Percentiles rank a stretch among this genome's conserved stretches.
These are phyloP conservation scores for Sugiyamaella floridensis DNA, from an alignment of 805 yeast species.

Conservation along the genomic window DNA sequence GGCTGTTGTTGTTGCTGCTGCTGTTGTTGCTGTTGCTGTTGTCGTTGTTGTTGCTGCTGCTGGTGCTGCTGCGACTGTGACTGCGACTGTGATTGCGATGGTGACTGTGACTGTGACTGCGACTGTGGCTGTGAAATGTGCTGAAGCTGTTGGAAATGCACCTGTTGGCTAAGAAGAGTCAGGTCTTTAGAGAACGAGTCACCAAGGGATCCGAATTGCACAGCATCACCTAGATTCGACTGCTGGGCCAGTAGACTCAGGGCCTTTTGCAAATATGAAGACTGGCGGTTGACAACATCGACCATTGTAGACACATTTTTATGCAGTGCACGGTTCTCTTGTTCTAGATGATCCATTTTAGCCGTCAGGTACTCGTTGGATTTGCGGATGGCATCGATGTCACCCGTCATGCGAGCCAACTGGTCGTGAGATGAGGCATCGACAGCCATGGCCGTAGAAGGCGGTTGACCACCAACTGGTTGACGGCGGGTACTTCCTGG, in stretches of 20 bases:
- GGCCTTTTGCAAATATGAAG: slow-evolving; percentile 4
- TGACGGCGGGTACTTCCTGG: slow-evolving; percentile 29
- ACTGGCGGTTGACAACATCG: not conserved
- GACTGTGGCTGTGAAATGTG: not conserved
- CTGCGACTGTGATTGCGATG: not conserved
- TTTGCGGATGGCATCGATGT: slow-evolving; percentile 1
- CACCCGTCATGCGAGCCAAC: not conserved
- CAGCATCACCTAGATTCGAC: not conserved
- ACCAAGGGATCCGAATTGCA: not conserved
- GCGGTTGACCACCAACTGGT: not conserved
- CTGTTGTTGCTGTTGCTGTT: slow-evolving; percentile 1
- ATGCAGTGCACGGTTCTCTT: not conserved
- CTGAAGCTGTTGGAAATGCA: not conserved
- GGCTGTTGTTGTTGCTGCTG: slow-evolving; percentile 13
- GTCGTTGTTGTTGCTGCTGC: not conserved
- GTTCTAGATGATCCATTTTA: slow-evolving; percentile 7
- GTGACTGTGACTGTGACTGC: not conserved
- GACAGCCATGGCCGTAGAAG: not conserved
- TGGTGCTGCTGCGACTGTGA: not conserved
- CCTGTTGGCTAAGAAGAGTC: not conserved
- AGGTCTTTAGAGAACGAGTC: not conserved
- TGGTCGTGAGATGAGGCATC: not conserved
- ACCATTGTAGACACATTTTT: not conserved
- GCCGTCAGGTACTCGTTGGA: slow-evolving; percentile 2
- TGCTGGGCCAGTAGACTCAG: slow-evolving; percentile 1